phyloP scores from a whole-genome alignment of 768 basidiomycete species.

The Tricholoma sp. region DNA sequence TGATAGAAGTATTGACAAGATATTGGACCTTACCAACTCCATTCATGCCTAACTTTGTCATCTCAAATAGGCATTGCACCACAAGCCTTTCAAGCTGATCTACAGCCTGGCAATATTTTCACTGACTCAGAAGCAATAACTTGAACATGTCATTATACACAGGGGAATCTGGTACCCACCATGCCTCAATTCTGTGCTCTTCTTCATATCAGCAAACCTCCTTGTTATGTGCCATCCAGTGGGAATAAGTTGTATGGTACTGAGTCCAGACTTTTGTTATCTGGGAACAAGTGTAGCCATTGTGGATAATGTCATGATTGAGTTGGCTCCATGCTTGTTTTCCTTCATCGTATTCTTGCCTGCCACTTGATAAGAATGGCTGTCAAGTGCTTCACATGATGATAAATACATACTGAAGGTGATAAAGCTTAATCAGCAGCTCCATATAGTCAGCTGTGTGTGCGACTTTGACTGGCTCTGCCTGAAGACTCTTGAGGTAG shows the following conservation, averaged over 20 bases:
- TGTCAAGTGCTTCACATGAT: background rate
- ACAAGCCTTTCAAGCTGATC: slow-evolving; percentile 30
- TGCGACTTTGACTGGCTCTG: slow-evolving; percentile 21
- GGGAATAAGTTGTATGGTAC: slow-evolving; percentile 11
- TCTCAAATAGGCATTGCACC: slow-evolving; percentile 30
- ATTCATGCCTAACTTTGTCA: slow-evolving; percentile 30
- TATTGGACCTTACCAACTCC: background rate
- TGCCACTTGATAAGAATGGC: background rate
- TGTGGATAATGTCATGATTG: slow-evolving; percentile 8
- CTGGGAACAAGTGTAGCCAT: slow-evolving; percentile 9
- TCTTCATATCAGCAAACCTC: slow-evolving; percentile 2
- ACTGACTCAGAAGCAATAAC: slow-evolving; percentile 10
- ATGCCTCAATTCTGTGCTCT: slow-evolving; percentile 16
- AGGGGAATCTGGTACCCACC: slow-evolving; percentile 19
- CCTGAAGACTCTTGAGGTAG: slow-evolving; percentile 21
- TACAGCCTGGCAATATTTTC: slow-evolving; percentile 24
- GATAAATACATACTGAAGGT: slow-evolving; percentile 8
- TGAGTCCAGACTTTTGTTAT: slow-evolving; percentile 16
- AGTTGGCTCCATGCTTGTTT: background rate
- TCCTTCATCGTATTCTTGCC: background rate
- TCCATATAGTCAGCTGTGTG: slow-evolving; percentile 28
- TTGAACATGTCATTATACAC: slow-evolving; percentile 21
- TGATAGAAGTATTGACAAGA: background rate
- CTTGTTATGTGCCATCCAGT: slow-evolving; percentile 16
- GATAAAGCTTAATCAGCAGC: slow-evolving; percentile 16